Evolutionary conservation across 148 eudicot genomes (phyloP).

Genomic region (Pharnaceum exiguum): DNA sequence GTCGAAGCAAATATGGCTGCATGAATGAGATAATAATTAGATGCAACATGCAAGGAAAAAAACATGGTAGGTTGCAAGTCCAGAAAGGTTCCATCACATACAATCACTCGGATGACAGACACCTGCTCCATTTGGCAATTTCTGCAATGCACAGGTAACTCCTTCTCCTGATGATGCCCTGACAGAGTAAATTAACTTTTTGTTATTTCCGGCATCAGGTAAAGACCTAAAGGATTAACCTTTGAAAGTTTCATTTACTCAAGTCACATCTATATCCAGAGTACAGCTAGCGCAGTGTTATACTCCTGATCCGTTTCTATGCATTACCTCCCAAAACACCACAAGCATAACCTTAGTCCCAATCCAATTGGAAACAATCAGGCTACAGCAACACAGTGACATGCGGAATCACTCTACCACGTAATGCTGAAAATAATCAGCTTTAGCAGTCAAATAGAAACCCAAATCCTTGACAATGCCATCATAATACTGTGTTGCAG

Average conservation of each 20-base stretch:
- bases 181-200: slow-evolving; percentile 10
- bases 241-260: not conserved
- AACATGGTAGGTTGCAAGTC: not conserved
- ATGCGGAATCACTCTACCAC: too few species aligned
- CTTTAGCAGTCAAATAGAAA: too few species aligned
- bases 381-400: too few species aligned
- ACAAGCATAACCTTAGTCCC: too few species aligned
- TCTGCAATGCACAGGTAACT: slow-evolving; percentile 62
- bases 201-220: not conserved
- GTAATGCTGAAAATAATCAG: too few species aligned
- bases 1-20: slow-evolving; percentile 49
- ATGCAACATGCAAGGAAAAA: not conserved
- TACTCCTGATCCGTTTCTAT: too few species aligned
- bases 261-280: too few species aligned
- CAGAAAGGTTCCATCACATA: slow-evolving; percentile 22
- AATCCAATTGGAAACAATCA: too few species aligned
- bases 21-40: slow-evolving; percentile 7
- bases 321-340: too few species aligned
- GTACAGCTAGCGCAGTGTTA: too few species aligned
- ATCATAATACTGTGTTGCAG: too few species aligned
- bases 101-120: slow-evolving; percentile 49
- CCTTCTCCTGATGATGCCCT: slow-evolving; percentile 87
- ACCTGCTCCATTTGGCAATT: slow-evolving; percentile 67
- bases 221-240: not conserved
- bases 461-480: too few species aligned